phyloP scores from a whole-genome alignment of 129 eudicot species.

The Centaurea solstitialis region DNA sequence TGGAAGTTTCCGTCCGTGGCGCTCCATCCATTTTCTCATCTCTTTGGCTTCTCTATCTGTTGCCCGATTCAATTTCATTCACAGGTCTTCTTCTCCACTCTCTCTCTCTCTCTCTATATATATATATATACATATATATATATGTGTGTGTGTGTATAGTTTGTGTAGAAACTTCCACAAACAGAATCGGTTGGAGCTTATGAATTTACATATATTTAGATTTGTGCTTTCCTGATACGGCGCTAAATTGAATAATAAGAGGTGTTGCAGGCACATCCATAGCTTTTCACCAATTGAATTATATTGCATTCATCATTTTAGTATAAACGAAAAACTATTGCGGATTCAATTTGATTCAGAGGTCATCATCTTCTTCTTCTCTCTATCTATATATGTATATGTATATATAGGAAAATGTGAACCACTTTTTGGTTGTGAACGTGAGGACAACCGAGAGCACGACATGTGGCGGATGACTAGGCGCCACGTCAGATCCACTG shows the following conservation, averaged over 20 bases:
- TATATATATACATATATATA: background rate
- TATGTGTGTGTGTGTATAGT: background rate
- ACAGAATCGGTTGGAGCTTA: too few species aligned
- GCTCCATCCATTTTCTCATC: background rate
- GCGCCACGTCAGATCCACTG: too few species aligned
- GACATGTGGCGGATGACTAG: too few species aligned
- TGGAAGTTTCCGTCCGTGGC: constrained; percentile 46
- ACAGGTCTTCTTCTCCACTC: background rate
- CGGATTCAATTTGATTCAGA: too few species aligned
- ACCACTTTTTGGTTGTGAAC: too few species aligned
- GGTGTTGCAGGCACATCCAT: background rate
- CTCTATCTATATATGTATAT: too few species aligned
- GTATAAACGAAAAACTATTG: too few species aligned
- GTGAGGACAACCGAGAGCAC: too few species aligned
- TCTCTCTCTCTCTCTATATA: background rate
- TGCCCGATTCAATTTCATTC: constrained; percentile 1
- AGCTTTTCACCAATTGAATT: background rate
- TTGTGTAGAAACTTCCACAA: background rate
- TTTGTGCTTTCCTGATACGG: background rate
- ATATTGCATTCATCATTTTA: background rate
- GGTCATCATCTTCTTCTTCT: too few species aligned
- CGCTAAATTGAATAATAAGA: background rate
- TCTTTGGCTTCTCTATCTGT: background rate
- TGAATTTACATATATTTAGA: background rate
- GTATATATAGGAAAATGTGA: too few species aligned